Evolutionary conservation across 1,139 yeast species (phyloP), one percentile per base, ranked within the genome.

Genomic region (Diutina scorzettiae): DNA sequence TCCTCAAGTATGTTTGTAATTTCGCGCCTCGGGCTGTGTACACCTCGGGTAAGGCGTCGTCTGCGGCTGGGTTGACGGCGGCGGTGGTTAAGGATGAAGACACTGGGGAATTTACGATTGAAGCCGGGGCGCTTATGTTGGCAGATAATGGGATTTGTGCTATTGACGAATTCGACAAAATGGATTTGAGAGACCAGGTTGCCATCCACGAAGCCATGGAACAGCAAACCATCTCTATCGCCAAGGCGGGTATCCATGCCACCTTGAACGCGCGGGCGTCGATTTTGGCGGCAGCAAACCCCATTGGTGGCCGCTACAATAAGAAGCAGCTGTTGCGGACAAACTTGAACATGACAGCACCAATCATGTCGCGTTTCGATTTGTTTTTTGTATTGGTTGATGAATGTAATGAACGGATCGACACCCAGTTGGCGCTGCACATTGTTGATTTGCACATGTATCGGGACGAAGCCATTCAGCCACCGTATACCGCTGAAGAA

Each of bases 131-230:
- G 2, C 70, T 91, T 46, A 91, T 91, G 99, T 71, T 91, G 50
- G 98, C 98, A 1, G 99, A 91, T 62, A 93, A 91, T 57, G 99
- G 99, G 48, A 85, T 91, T 48, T 91, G 99, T 71, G 95, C 96
- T 49, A 91, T 91, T 62, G 99, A 91, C 59, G 99, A 91, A 63
- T 91, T 91, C 54, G 99, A 91, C 60, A 91, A 93, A 67, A 91
- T 91, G 98, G 97, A 91, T 60, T 62, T 91, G 41, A 64, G 79
- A 4, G 98, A 93, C 61, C 98, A 93, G 64, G 98, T 91, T 45
- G 98, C 98, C 3, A 91, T 91, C 67, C 99, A 91, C 65, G 99
- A 91, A 67, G 99, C 98, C 14, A 91, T 91, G 99, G 98, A 91
- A 69, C 98, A 91, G 63, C 98, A 91, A 60, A 91, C 98, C 0